Percentiles rank a stretch among this genome's conserved stretches.
These are phyloP conservation scores for Leavenworthia alabamica DNA, from an alignment of 345 rosid genomes.

Conservation along the genomic window DNA sequence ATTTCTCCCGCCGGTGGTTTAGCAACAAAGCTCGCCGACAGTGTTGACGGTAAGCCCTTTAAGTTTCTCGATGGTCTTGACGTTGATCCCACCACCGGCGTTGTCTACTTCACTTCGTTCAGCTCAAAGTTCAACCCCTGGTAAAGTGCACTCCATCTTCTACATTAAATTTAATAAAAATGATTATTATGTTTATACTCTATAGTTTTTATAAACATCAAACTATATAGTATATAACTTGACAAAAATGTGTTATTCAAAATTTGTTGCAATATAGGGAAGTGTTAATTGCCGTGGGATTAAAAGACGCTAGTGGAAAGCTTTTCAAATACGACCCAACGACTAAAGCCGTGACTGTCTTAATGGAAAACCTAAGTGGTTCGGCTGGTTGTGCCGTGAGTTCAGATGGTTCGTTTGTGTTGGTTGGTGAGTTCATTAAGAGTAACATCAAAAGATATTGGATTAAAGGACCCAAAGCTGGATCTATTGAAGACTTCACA, in stretches of 20 bases:
- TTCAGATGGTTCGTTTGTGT: conserved; percentile 29
- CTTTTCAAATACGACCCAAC: conserved; percentile 33
- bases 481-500: conserved; percentile 24
- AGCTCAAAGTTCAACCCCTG: conserved; percentile 28
- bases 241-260: no score
- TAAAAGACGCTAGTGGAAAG: conserved; percentile 22
- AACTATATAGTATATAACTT: no score
- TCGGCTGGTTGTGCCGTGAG: conserved; percentile 31
- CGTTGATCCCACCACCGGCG: conserved; percentile 33
- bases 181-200: neutral
- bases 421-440: conserved; percentile 26
- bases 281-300: conserved; percentile 21
- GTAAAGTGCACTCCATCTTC: neutral
- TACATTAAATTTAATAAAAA: no score
- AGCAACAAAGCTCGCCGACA: conserved; percentile 34
- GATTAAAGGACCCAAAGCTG: conserved; percentile 30
- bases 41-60: conserved; percentile 27
- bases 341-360: conserved; percentile 19
- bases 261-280: conserved; percentile 18
- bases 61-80: conserved; percentile 37
- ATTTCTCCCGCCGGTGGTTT: conserved; percentile 39
- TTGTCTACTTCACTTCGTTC: conserved; percentile 40
- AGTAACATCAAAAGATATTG: conserved; percentile 30
- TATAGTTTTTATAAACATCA: neutral
- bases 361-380: conserved; percentile 25